Conservation (phyloP, 495 filamentous ascomycete genomes). For the Penicillium herquei region DNA sequence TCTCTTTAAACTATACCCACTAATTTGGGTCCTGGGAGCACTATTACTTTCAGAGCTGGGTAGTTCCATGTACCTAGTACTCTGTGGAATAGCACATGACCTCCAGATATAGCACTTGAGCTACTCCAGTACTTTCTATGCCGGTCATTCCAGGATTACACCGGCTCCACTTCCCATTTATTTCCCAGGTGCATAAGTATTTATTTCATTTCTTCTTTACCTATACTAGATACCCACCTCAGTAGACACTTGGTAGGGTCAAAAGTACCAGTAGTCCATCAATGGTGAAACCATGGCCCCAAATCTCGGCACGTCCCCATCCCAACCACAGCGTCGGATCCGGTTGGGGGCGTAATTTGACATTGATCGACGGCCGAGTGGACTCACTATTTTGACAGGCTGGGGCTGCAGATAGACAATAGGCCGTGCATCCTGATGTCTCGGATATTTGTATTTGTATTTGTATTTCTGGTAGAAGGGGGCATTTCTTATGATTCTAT, state of each 20-base stretch:
- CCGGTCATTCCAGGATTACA: conserved; percentile 5
- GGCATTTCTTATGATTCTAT: too few relatives aligned
- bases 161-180: neutral
- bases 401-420: conserved; percentile 15
- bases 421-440: conserved; percentile 14
- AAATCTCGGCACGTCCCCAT: conserved; percentile 22
- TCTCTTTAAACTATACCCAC: neutral
- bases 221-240: too few relatives aligned
- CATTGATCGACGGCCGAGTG: conserved; percentile 13
- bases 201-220: too few relatives aligned
- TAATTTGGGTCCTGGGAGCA: too few relatives aligned
- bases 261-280: too few relatives aligned
- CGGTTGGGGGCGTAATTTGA: conserved; percentile 17
- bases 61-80: too few relatives aligned
- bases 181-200: neutral
- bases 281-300: conserved; percentile 10
- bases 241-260: too few relatives aligned
- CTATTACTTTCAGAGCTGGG: too few relatives aligned
- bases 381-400: conserved; percentile 6
- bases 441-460: conserved; percentile 5
- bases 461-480: conserved; percentile 3
- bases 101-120: too few relatives aligned
- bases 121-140: neutral
- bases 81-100: too few relatives aligned
- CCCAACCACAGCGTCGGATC: conserved; percentile 26